Evolutionary conservation across 345 rosid genomes (phyloP), one percentile per base, ranked within the genome.

Genomic region (Limnanthes douglasii): DNA sequence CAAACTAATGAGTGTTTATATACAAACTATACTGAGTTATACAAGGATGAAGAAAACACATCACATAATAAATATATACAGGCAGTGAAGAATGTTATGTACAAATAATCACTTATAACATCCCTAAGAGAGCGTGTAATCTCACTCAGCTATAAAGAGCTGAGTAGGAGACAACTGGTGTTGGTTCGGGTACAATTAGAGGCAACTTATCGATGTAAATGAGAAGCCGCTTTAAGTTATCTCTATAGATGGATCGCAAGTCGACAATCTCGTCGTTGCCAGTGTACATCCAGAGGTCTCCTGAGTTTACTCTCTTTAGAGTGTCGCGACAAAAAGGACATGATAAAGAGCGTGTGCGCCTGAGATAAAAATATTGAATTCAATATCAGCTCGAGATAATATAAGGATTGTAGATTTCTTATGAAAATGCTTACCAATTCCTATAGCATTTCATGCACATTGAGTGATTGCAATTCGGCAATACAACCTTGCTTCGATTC

Each of bases 281-380:
- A 3, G 77, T 66, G 50, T 64, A 78, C 3, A 75, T 62, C 97
- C 97, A 86, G 0, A 82, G 74, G 57, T 86, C 94, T 4, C 72
- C 75, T 0, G 94, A 81, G 56, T 70, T 53, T 3, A 86, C 77
- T 34, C 86, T 64, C 48, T 69, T 75, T 10, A 86, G 81, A 52
- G 75, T 75, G 41, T 75, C 77, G 26, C 97, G 62, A 38, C 97
- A 86, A 55, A 86, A 86, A 1, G 97, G 97, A 53, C 97, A 86
- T 0, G 97, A 81, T 31, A 77, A 72, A 1, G 97, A 81, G 56
- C 78, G 51, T 5, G 43, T n/a, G 1, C 65, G 69, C 97, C 97
- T 86, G 37, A n/a, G n/a, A n/a, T n/a, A n/a, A n/a, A n/a, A n/a
- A n/a, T n/a, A n/a, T n/a, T n/a, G n/a, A n/a, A n/a, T 25, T 14